Evolutionary conservation across 805 yeast species (phyloP), one percentile per base, ranked within the genome.

Genomic region (Naumovozyma dairenensis): DNA sequence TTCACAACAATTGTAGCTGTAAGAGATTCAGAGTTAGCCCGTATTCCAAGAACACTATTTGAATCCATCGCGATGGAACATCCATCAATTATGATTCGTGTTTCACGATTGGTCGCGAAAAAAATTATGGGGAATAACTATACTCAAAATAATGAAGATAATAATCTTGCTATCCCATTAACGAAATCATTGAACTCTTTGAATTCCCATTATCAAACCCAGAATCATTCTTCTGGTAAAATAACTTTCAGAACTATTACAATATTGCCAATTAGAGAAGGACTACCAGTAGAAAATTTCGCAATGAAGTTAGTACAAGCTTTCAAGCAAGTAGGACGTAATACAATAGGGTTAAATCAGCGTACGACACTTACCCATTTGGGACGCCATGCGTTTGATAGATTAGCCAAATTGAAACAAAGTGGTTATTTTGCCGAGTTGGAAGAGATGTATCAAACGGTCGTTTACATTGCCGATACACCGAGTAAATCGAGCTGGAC

Each of bases 301-400:
- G 96, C 94, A 0, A 71, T 72, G 21, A 74, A 70, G 36, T 65
- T 89, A 31, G 74, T 78, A 1, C 61, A 64, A n/a, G 83, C 95
- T 0, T 72, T 87, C 43, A 71, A 74, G 46, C 69, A 69, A 24
- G 79, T 82, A 29, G 87, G 86, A 2, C 67, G 80, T 24, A 65
- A 77, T 2, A 92, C 84, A 3, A 76, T 81, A 34, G 74, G 84
- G 2, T 63, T 89, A n/a, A 84, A 86, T 45, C 94, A 86, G 51
- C 77, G 93, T 0, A 71, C 87, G 0, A 76, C 87, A 0, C 62
- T 89, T 37, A 69, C 72, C 4, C 87, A 83, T 52, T 62, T 89
- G 40, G 98, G 98, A 1, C 71, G 84, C 34, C 84, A 87, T 58
- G 96, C 97, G 0, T 92, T 92, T 64, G 94, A 85, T 55, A 85